phyloP scores from a whole-genome alignment of 176 grass and related monocot genomes.

The Zizania latifolia region DNA sequence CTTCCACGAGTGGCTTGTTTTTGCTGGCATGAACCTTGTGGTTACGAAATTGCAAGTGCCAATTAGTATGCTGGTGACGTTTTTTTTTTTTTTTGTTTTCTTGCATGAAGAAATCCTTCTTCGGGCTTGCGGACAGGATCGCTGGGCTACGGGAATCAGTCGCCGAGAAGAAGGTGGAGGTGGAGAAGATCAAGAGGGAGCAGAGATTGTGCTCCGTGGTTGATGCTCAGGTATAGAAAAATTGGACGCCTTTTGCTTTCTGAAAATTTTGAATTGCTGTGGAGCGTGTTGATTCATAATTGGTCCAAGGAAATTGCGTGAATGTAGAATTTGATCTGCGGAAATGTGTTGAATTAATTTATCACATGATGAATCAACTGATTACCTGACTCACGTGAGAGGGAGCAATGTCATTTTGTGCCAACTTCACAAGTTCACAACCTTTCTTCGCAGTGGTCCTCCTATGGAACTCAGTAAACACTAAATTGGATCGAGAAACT shows the following conservation, averaged over 20 bases:
- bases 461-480: not conserved
- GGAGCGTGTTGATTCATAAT: not conserved
- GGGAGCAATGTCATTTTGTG: not conserved
- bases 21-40: not conserved
- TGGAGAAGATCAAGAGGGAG: conserved; percentile 46
- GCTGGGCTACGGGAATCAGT: conserved; percentile 37
- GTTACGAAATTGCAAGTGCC: not conserved
- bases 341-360: not conserved
- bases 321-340: not conserved
- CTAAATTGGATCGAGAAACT: not conserved
- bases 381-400: not conserved
- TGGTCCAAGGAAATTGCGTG: not conserved
- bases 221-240: conserved; percentile 46
- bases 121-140: conserved; percentile 32
- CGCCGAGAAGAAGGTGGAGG: conserved; percentile 35
- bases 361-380: conserved; percentile 6
- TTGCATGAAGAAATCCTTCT: conserved; percentile 54
- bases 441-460: not conserved
- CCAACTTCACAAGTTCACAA: not conserved
- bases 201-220: conserved; percentile 41
- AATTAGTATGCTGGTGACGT: not conserved
- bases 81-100: not conserved
- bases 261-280: not conserved
- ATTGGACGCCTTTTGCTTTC: not conserved
- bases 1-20: not conserved